These are phyloP conservation scores for Protomyces inouyei DNA, from an alignment of 1,139 yeast species.

Conservation along the genomic window DNA sequence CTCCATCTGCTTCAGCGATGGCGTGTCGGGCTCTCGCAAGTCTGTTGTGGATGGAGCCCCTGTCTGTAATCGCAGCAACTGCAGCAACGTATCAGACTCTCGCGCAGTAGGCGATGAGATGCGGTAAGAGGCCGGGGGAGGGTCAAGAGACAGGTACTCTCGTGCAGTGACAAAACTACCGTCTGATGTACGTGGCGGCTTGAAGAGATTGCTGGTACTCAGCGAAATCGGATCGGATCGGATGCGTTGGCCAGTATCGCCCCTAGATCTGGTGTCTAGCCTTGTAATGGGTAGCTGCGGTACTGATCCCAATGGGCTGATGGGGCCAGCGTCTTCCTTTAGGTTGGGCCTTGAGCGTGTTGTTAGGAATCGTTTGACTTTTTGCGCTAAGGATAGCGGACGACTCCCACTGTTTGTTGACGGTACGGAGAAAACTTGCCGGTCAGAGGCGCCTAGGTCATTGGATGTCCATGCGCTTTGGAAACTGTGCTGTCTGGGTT, in stretches of 20 bases:
- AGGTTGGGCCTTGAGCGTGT: background rate
- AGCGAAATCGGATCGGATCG: background rate
- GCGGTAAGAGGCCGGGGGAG: background rate
- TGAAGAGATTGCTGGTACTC: background rate
- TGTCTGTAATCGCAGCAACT: background rate
- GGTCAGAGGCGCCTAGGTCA: no score
- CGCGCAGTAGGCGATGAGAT: background rate
- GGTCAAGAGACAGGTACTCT: background rate
- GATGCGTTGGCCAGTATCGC: background rate
- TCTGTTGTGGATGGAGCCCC: background rate
- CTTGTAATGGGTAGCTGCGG: background rate
- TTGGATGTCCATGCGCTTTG: background rate
- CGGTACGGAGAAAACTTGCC: no score
- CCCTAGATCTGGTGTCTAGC: background rate
- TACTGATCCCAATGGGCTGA: background rate
- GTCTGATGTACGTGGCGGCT: background rate
- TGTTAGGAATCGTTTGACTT: background rate
- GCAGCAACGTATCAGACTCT: background rate
- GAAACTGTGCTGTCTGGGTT: background rate
- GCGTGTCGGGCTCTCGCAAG: background rate
- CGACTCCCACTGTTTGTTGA: no score
- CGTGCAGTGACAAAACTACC: background rate
- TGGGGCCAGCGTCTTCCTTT: background rate
- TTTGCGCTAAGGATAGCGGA: background rate
- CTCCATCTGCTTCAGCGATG: no score